Conservation (phyloP, 257 asterid species). For the Solanum sejunctum region DNA sequence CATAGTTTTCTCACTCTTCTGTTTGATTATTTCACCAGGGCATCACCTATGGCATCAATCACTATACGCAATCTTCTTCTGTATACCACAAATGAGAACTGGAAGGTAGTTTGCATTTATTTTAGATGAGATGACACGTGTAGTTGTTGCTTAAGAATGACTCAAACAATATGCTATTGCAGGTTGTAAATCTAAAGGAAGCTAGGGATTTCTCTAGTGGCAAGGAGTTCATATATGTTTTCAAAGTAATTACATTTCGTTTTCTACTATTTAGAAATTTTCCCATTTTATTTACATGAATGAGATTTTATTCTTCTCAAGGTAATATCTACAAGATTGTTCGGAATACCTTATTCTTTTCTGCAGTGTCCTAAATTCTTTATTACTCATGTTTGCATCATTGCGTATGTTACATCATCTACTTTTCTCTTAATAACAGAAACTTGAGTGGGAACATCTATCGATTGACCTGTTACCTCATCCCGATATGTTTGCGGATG, state of each 20-base stretch:
- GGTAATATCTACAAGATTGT: neutral
- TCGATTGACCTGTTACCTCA: constrained; percentile 96
- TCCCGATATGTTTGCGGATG: constrained; percentile 90
- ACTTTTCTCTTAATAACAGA: constrained; percentile 35
- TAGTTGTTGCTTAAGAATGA: constrained; percentile 11
- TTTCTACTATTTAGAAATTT: neutral
- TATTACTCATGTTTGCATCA: neutral
- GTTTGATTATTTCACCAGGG: constrained; percentile 44
- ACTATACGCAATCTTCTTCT: constrained; percentile 85
- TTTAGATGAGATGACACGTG: neutral
- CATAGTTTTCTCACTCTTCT: constrained; percentile 3
- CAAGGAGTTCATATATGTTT: constrained; percentile 87
- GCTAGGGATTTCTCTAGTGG: constrained; percentile 88
- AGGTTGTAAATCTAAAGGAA: constrained; percentile 95
- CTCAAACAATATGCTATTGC: constrained; percentile 11
- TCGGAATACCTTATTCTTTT: neutral
- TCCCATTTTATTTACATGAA: neutral
- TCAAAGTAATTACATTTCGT: constrained; percentile 50
- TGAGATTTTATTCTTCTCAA: neutral
- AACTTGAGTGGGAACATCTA: constrained; percentile 92
- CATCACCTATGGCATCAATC: constrained; percentile 96
- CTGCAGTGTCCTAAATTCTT: neutral
- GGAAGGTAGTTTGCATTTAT: constrained; percentile 60
- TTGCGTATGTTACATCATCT: neutral
- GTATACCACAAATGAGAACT: constrained; percentile 79